phyloP scores from a whole-genome alignment of 768 basidiomycete species.

The Boletus edulis region DNA sequence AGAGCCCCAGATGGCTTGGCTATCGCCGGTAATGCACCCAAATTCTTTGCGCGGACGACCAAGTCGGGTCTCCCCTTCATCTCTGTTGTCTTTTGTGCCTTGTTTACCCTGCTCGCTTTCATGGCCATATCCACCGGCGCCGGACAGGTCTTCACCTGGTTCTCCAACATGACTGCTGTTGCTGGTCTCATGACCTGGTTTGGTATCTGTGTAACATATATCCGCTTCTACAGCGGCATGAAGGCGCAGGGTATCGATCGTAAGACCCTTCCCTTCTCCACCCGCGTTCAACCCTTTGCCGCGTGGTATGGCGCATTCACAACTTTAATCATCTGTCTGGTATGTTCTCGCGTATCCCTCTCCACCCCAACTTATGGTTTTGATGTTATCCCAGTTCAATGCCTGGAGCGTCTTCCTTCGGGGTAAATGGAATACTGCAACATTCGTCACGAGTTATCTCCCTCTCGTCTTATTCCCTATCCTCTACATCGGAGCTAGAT shows the following conservation, averaged over 20 bases:
- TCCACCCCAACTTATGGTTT: constrained; percentile 1
- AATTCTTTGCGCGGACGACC: constrained; percentile 67
- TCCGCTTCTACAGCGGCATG: constrained; percentile 84
- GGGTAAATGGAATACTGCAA: constrained; percentile 51
- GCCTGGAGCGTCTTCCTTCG: constrained; percentile 53
- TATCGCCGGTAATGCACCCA: constrained; percentile 76
- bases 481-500: constrained; percentile 59
- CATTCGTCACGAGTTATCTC: constrained; percentile 85
- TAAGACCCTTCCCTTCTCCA: constrained; percentile 63
- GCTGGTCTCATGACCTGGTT: constrained; percentile 80
- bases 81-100: constrained; percentile 64
- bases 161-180: constrained; percentile 71
- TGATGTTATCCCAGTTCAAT: constrained; percentile 43
- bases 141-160: constrained; percentile 77
- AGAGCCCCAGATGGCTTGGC: constrained; percentile 69
- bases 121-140: constrained; percentile 72
- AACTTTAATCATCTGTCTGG: constrained; percentile 56
- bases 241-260: constrained; percentile 80
- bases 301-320: constrained; percentile 49
- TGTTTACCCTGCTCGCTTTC: constrained; percentile 72
- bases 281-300: constrained; percentile 67
- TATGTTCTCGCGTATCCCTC: constrained; percentile 34
- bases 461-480: constrained; percentile 72
- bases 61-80: constrained; percentile 74
- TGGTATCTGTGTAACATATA: constrained; percentile 70